Conservation (phyloP, 306 rosid species). For the Clitoria ternatea region DNA sequence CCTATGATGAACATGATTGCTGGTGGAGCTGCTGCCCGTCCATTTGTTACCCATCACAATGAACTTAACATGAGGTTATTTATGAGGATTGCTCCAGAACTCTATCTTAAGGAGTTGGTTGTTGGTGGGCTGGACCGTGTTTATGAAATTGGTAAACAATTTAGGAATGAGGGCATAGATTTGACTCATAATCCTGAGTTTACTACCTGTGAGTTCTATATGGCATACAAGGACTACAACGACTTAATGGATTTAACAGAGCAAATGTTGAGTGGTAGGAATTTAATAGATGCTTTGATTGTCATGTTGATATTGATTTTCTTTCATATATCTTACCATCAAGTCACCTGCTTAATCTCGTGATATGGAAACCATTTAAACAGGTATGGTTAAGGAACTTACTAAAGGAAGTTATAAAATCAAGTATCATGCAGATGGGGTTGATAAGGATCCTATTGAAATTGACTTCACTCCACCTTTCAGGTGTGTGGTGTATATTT, state of each 20-base stretch:
- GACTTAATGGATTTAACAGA: slow-evolving; percentile 88
- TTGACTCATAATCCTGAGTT: slow-evolving; percentile 95
- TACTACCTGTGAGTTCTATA: slow-evolving; percentile 94
- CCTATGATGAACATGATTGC: slow-evolving; percentile 99
- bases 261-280: slow-evolving; percentile 81
- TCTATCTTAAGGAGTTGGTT: slow-evolving; percentile 84
- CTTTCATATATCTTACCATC: slow-evolving; percentile 1
- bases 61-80: slow-evolving; percentile 80
- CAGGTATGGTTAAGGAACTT: slow-evolving; percentile 85
- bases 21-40: slow-evolving; percentile 97
- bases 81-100: slow-evolving; percentile 96
- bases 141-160: slow-evolving; percentile 97
- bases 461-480: slow-evolving; percentile 75
- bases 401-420: slow-evolving; percentile 77
- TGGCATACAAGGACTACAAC: slow-evolving; percentile 84
- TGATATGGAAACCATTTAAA: slow-evolving; percentile 27
- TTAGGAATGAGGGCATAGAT: slow-evolving; percentile 97
- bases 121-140: slow-evolving; percentile 97
- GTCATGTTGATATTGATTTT: not conserved
- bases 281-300: not conserved
- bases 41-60: slow-evolving; percentile 88
- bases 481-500: slow-evolving; percentile 40
- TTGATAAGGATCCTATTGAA: slow-evolving; percentile 71
- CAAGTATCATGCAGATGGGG: slow-evolving; percentile 69
- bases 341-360: not conserved